Percentiles rank a stretch among this genome's conserved stretches.
phyloP scores from a whole-genome alignment of 2,329 filamentous ascomycete species.

The Alternaria alternata region DNA sequence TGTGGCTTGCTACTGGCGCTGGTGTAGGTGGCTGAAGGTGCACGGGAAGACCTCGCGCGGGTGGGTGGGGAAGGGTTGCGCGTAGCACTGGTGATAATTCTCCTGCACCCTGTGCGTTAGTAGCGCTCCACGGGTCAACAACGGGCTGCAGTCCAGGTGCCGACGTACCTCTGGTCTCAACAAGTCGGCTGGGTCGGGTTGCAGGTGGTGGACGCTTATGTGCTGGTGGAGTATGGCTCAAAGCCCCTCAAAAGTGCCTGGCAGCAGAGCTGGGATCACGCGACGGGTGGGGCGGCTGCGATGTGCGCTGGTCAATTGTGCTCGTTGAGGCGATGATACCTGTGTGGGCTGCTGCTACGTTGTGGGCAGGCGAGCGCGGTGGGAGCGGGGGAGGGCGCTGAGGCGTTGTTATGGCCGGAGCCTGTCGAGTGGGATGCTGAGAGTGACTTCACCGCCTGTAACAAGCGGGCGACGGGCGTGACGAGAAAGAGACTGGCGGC shows the following conservation, averaged over 20 bases:
- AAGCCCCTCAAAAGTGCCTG: slow-evolving; percentile 52
- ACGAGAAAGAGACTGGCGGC: slow-evolving; percentile 25
- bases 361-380: slow-evolving; percentile 41
- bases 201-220: slow-evolving; percentile 33
- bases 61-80: slow-evolving; percentile 35
- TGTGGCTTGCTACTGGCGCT: slow-evolving; percentile 50
- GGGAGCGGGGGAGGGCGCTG: slow-evolving; percentile 35
- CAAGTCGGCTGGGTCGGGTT: slow-evolving; percentile 27
- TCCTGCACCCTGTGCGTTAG: slow-evolving; percentile 33
- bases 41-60: slow-evolving; percentile 49
- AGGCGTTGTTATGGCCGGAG: slow-evolving; percentile 48
- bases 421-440: slow-evolving; percentile 47
- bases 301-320: slow-evolving; percentile 40
- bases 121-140: slow-evolving; percentile 17
- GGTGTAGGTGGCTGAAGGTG: slow-evolving; percentile 32
- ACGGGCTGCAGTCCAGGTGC: slow-evolving; percentile 9
- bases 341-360: slow-evolving; percentile 41
- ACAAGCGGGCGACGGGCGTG: slow-evolving; percentile 24
- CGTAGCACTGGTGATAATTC: slow-evolving; percentile 32
- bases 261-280: slow-evolving; percentile 45
- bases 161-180: slow-evolving; percentile 44
- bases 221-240: slow-evolving; percentile 48
- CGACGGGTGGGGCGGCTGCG: slow-evolving; percentile 40
- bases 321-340: slow-evolving; percentile 34
- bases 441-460: slow-evolving; percentile 51